Conservation (phyloP, 169 alveolate genomes). For the Eimeria sp. region DNA sequence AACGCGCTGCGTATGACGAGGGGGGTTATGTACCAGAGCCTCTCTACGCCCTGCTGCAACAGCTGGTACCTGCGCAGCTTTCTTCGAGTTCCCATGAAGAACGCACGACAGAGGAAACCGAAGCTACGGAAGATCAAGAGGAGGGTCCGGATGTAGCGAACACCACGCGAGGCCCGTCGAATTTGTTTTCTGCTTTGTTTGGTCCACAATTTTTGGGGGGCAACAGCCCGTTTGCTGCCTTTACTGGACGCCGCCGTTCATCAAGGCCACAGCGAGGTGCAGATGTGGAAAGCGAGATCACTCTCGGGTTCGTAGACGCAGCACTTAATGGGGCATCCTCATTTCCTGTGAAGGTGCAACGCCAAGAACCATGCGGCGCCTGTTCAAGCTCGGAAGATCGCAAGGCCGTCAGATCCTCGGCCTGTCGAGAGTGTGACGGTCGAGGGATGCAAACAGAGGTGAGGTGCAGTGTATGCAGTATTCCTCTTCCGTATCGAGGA, state of each 20-base stretch:
- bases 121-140: background rate
- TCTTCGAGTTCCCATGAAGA: background rate
- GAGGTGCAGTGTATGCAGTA: background rate
- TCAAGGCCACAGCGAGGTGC: slow-evolving; percentile 7
- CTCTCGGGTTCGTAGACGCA: slow-evolving; percentile 42
- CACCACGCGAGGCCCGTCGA: slow-evolving; percentile 5
- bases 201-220: slow-evolving; percentile 15
- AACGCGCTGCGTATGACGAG: slow-evolving; percentile 20
- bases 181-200: slow-evolving; percentile 9
- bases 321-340: slow-evolving; percentile 47
- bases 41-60: slow-evolving; percentile 26
- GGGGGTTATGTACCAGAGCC: slow-evolving; percentile 18
- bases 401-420: background rate
- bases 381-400: slow-evolving; percentile 6
- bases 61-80: slow-evolving; percentile 10
- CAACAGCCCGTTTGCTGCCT: slow-evolving; percentile 9
- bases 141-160: background rate
- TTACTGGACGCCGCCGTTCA: background rate
- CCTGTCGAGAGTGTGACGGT: slow-evolving; percentile 40
- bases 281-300: slow-evolving; percentile 22
- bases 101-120: background rate
- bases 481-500: background rate
- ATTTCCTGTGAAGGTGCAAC: background rate
- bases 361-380: slow-evolving; percentile 33
- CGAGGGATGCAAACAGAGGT: slow-evolving; percentile 58